Evolutionary conservation across 1,284 basidiomycete species (phyloP), one percentile per base, ranked within the genome.

Genomic region (Leccinum ambiguum): DNA sequence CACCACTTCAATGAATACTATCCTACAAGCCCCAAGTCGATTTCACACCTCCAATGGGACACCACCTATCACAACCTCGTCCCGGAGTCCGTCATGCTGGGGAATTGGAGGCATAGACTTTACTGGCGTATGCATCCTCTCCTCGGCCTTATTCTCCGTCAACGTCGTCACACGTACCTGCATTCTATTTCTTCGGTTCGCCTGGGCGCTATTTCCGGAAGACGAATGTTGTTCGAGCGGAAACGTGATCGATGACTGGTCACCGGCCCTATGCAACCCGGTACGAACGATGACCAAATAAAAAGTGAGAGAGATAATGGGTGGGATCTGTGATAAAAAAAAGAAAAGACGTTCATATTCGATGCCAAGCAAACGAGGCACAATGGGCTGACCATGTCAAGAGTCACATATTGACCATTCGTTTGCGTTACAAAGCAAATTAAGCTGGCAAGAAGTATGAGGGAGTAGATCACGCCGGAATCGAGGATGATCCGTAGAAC

Each of bases 361-460:
- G 14, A 13, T 8, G 50, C 14, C 23, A 23, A 56, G 14, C 4
- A 26, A 56, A 14, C 21, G 21, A 56, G 23, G 14, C 7, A 41
- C 8, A 45, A 54, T 13, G 48, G 33, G 26, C 61, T 21, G 18
- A 62, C 61, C 61, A 62, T 54, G 36, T 54, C 50, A 8, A 62
- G 50, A 26, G 30, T 62, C 18, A 62, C 61, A 16, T 62, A 62
- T 62, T 62, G 61, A 14, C 33, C 61, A 18, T 62, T 62, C 21
- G 61, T 39, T n/a, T 62, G 6, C 9, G 7, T 23, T 2, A 62
- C 18, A 18, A 23, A 62, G 50, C 48, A 54, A 14, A 62, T 45
- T 21, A 62, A 26, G 13, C 33, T 36, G 5, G 43, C 50, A n/a
- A 62, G 18, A n/a, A 62, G 43, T 18, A 50, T 21, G 14, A 54